Evolutionary conservation across 495 filamentous ascomycete genomes (phyloP), one percentile per base, ranked within the genome.

Genomic region (Daldinia bambusicola): DNA sequence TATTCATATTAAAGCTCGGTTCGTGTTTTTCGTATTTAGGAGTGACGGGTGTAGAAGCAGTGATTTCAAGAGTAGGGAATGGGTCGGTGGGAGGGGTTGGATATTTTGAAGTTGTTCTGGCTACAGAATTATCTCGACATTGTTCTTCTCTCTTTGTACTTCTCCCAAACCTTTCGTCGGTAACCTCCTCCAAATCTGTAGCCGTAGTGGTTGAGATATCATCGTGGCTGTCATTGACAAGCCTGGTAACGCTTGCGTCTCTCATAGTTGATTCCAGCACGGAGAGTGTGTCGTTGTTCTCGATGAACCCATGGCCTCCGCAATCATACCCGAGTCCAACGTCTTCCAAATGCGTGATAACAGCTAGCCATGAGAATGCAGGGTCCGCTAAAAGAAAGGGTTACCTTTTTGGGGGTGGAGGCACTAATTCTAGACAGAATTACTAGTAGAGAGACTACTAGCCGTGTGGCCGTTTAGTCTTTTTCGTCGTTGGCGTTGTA

Each of bases 31-130:
- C 65, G 38, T 48, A 52, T 3, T 45, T 68, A 13, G 67, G 65
- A 4, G 63, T 55, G 26, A 63, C 58, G 18, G 72, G 52, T 9
- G 61, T 70, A 26, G 68, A 72, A 36, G 74, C 52, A 26, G 67
- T 68, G 20, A 60, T 69, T 10, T 77, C 74, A 50, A 75, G 67
- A 55, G 71, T 66, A 61, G 75, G 75, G 53, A 75, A 77, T 10
- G 75, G 68, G 30, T 75, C 73, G 66, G 63, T 22, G 30, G 57
- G 18, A 10, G 61, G 56, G 14, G 64, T 61, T 52, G 70, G 66
- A 40, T 69, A 67, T 31, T 32, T 53, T 30, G 38, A 18, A 36
- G 50, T 36, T 55, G 59, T 48, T 45, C 57, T 43, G 16, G 37
- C 52, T 43, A 50, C 22, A 32, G 63, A 53, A 50, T 60, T 48